phyloP scores from a whole-genome alignment of 202 grass and related monocot genomes.

The Digitaria exilis region DNA sequence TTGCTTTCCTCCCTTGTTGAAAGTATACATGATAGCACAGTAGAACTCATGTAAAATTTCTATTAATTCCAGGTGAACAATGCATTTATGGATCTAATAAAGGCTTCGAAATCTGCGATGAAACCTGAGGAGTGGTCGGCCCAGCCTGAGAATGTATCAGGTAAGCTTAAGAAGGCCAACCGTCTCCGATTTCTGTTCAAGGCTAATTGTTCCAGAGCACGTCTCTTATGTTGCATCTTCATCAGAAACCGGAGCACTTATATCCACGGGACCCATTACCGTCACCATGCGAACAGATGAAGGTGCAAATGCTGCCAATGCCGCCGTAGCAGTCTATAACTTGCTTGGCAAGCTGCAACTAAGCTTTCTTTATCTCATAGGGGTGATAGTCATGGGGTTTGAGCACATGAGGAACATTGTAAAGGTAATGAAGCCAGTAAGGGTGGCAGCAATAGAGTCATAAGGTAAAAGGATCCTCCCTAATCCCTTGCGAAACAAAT shows the following conservation, averaged over 20 bases:
- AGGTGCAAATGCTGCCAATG: conserved; percentile 56
- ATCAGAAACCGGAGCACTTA: conserved; percentile 64
- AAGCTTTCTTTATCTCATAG: conserved; percentile 88
- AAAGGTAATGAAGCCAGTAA: conserved; percentile 77
- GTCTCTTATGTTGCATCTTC: conserved; percentile 42
- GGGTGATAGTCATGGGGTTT: conserved; percentile 78
- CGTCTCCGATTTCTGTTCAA: neutral
- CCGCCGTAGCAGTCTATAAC: conserved; percentile 63
- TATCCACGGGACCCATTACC: conserved; percentile 46
- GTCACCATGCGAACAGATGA: conserved; percentile 58
- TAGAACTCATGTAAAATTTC: neutral
- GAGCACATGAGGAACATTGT: conserved; percentile 77
- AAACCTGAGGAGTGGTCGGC: conserved; percentile 76
- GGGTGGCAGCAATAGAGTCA: conserved; percentile 68
- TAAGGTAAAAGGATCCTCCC: conserved; percentile 37
- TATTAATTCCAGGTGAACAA: conserved; percentile 66
- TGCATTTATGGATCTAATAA: conserved; percentile 86
- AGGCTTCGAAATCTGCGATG: conserved; percentile 60
- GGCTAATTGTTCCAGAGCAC: conserved; percentile 42
- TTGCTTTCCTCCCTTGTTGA: neutral
- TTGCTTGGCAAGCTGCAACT: conserved; percentile 89
- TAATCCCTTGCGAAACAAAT: neutral
- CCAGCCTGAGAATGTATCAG: conserved; percentile 62
- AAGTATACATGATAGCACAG: neutral
- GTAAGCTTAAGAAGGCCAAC: conserved; percentile 43